phyloP scores from a whole-genome alignment of 2,329 filamentous ascomycete species.

The Domatiomyces catenatus region DNA sequence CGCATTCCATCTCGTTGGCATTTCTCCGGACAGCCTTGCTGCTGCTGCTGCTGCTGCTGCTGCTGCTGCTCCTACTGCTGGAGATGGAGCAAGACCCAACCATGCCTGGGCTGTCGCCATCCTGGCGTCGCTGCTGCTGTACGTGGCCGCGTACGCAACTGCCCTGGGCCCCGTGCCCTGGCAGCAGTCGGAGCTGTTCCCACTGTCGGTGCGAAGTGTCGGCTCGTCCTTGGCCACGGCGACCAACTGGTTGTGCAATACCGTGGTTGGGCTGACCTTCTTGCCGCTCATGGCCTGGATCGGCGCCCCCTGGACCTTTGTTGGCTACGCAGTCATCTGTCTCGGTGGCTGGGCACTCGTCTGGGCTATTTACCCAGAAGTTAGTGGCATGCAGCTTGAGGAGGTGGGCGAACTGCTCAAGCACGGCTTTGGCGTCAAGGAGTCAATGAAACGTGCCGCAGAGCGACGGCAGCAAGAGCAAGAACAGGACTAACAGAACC shows the following conservation, averaged over 20 bases:
- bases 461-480: not conserved
- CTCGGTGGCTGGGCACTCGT: conserved; percentile 50
- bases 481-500: not conserved
- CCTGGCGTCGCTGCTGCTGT: conserved; percentile 61
- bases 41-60: conserved; percentile 6
- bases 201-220: conserved; percentile 46
- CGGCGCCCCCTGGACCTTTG: conserved; percentile 63
- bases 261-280: conserved; percentile 72
- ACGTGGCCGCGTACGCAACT: conserved; percentile 71
- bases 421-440: conserved; percentile 54
- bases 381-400: conserved; percentile 64
- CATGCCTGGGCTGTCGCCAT: conserved; percentile 39
- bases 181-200: conserved; percentile 91
- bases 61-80: conserved; percentile 10
- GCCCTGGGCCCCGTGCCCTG: conserved; percentile 87
- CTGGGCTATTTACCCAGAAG: conserved; percentile 72
- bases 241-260: conserved; percentile 81
- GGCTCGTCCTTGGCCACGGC: conserved; percentile 49
- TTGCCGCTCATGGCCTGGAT: conserved; percentile 69
- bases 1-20: conserved; percentile 52
- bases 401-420: conserved; percentile 59
- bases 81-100: conserved; percentile 10
- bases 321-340: conserved; percentile 62
- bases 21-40: conserved; percentile 22
- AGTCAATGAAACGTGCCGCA: not conserved